Conservation (phyloP, 306 rosid genomes). For the Quercus ilex region DNA sequence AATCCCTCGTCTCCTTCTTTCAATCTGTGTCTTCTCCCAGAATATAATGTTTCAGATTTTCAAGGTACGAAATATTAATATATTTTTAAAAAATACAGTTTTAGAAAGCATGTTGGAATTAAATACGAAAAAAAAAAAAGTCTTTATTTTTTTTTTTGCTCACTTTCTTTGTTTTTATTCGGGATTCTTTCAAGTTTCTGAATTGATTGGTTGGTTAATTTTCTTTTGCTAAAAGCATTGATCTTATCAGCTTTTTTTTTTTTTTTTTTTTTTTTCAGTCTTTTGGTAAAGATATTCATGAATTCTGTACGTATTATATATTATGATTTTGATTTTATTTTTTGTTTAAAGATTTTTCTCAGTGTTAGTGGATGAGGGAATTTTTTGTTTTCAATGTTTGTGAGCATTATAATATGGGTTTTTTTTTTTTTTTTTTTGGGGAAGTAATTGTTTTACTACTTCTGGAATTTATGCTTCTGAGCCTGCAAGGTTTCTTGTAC, state of each 20-base stretch:
- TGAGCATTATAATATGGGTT: slow-evolving; percentile 23
- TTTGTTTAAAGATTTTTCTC: slow-evolving; percentile 13
- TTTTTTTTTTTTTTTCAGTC: background rate
- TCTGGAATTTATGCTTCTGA: slow-evolving; percentile 29
- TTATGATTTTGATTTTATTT: background rate
- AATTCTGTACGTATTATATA: background rate
- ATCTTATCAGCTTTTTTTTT: background rate
- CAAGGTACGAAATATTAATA: slow-evolving; percentile 60
- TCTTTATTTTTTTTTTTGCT: slow-evolving; percentile 22
- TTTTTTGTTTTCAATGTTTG: background rate
- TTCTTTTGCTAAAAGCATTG: slow-evolving; percentile 32
- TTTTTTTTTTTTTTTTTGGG: background rate
- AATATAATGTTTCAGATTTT: slow-evolving; percentile 76
- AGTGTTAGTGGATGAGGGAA: slow-evolving; percentile 18
- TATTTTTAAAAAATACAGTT: background rate
- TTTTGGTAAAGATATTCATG: background rate
- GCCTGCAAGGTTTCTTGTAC: slow-evolving; percentile 29
- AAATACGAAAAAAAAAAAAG: background rate
- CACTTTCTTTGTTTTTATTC: slow-evolving; percentile 11
- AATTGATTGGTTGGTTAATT: slow-evolving; percentile 20
- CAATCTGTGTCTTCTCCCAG: slow-evolving; percentile 47
- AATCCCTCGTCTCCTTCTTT: slow-evolving; percentile 51
- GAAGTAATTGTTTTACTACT: slow-evolving; percentile 25
- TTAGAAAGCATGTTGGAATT: background rate
- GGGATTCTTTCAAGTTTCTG: background rate